Base-by-base conservation (phyloP, 2,329 filamentous ascomycete species). In the Colletotrichum siamense region DNA sequence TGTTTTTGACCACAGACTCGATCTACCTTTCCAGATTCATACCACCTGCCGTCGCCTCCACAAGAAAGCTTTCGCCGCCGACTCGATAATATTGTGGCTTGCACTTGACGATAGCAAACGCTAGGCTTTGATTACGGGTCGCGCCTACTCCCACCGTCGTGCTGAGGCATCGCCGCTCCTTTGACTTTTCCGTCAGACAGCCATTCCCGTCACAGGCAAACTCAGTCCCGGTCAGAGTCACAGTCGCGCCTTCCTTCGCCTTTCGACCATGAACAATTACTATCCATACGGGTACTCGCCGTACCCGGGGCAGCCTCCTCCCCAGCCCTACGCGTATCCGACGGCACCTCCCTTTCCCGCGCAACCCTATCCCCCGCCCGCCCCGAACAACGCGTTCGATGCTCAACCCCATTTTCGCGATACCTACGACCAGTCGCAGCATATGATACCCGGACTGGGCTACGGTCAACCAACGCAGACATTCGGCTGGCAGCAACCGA, bases 221-320 rank as follows among this genome's bases (percentile, higher is more conserved):
- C 44, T 49, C 44, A 49, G 44, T 49, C 44, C 2, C 44, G 44
- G n/a, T 22, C 44, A 49, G 44, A 49, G 44, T 22, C 44, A 49
- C 6, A 28, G 34, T 76, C 55, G 57, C 70, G 24, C 62, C 61
- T 39, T 30, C 32, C 9, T 59, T 16, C 44, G 44, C 55, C 32
- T 64, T 13, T 59, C 44, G 32, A 52, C 70, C 64, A 80, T 74
- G 49, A 88, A 88, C 86, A 83, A 86, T 52, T 84, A 86, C 64
- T 85, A 85, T 75, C 82, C 84, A 18, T 85, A 85, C 67, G 80
- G 82, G 64, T 84, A 86, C 73, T 80, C 82, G 73, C 82, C 82
- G n/a, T 81, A 81, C 64, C 80, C 76, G 32, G 80, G 79, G 49
- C 82, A 82, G 34, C 72, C 73, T n/a, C 49, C 75, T 30, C 62